Conservation (phyloP, 371 early-diverging fungal species). For the Lichtheimia ramosa region DNA sequence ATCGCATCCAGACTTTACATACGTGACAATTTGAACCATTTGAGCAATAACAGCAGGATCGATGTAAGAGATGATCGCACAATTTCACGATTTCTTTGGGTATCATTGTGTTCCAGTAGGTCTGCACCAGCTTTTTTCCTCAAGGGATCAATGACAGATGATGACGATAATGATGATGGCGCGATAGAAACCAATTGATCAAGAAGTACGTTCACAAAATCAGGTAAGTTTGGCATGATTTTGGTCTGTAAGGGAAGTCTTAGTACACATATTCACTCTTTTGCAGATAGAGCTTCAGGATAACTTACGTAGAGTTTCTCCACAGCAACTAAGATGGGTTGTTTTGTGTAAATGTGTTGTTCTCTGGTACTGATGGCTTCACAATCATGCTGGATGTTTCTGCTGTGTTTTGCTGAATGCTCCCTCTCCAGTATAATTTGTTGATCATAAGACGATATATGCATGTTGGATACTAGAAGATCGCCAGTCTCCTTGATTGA, state of each 20-base stretch:
- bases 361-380: too few species aligned
- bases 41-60: slow-evolving; percentile 65
- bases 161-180: not conserved
- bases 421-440: slow-evolving; percentile 62
- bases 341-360: too few species aligned
- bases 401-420: slow-evolving; percentile 37
- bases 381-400: not conserved
- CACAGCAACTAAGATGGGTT: not conserved
- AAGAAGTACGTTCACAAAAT: slow-evolving; percentile 41
- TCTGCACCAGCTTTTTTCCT: not conserved
- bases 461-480: slow-evolving; percentile 56
- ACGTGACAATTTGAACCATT: slow-evolving; percentile 72
- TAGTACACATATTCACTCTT: too few species aligned
- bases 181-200: slow-evolving; percentile 40
- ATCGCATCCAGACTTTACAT: slow-evolving; percentile 5
- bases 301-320: slow-evolving; percentile 6
- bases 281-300: too few species aligned
- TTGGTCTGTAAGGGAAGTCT: slow-evolving; percentile 14
- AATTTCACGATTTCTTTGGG: slow-evolving; percentile 66
- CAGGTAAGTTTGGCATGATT: slow-evolving; percentile 44
- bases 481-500: slow-evolving; percentile 60
- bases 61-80: slow-evolving; percentile 72
- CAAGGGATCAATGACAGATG: not conserved
- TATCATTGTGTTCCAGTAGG: slow-evolving; percentile 45
- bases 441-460: slow-evolving; percentile 55